Evolutionary conservation across 176 grass and related monocot species (phyloP).

Genomic region (Aegilops sharonensis): DNA sequence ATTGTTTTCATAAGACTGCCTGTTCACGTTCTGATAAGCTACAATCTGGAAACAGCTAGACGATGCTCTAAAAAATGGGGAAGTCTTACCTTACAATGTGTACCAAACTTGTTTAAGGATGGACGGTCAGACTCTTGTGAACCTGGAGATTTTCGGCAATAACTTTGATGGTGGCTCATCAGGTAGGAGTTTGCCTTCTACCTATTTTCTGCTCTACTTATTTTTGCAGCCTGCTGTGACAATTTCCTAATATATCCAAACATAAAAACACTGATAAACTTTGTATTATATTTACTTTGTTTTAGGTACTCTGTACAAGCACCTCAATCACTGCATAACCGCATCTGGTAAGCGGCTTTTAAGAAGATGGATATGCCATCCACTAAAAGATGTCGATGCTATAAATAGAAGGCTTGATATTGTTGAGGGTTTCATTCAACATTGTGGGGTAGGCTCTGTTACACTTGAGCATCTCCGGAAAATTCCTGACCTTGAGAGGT

Average conservation of each 20-base stretch:
- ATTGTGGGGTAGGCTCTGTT: conserved; percentile 54
- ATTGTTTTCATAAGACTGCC: not conserved
- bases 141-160: conserved; percentile 96
- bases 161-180: conserved; percentile 75
- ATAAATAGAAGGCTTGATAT: conserved; percentile 75
- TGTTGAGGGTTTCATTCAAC: conserved; percentile 75
- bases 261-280: not conserved
- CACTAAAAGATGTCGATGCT: conserved; percentile 66
- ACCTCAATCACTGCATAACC: conserved; percentile 88
- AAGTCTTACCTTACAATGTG: conserved; percentile 76
- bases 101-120: conserved; percentile 92
- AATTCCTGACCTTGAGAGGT: conserved; percentile 83
- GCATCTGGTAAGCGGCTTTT: conserved; percentile 83
- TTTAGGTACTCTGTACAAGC: conserved; percentile 86
- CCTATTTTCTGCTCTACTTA: not conserved
- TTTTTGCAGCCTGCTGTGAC: not conserved
- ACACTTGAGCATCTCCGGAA: conserved; percentile 55
- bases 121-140: conserved; percentile 94
- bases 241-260: conserved; percentile 16
- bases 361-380: conserved; percentile 92
- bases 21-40: conserved; percentile 25
- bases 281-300: conserved; percentile 21
- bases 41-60: conserved; percentile 63
- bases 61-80: conserved; percentile 80
- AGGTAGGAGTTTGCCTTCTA: conserved; percentile 41